phyloP scores from a whole-genome alignment of 352 stramenopile genomes.

The Phytopythium oedochilum region DNA sequence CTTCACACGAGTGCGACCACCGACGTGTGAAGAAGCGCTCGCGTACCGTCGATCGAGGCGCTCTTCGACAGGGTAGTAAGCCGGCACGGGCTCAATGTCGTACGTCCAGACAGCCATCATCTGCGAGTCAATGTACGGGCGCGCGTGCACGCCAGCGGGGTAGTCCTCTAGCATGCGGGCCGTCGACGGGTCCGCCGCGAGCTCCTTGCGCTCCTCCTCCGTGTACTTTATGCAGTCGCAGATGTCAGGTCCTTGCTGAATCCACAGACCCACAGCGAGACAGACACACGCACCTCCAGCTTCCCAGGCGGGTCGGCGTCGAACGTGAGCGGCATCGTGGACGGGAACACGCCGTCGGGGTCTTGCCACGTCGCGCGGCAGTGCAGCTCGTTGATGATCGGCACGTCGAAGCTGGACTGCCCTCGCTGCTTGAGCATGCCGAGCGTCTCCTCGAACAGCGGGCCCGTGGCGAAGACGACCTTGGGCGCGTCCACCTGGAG shows the following conservation, averaged over 20 bases:
- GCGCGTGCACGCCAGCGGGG: slow-evolving; percentile 58
- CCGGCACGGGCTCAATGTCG: slow-evolving; percentile 53
- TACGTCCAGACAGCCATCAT: slow-evolving; percentile 81
- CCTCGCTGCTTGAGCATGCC: slow-evolving; percentile 45
- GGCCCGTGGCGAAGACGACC: slow-evolving; percentile 67
- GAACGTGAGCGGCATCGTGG: slow-evolving; percentile 65
- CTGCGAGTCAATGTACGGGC: slow-evolving; percentile 51
- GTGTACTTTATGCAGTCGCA: too few relatives aligned
- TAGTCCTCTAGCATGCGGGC: slow-evolving; percentile 51
- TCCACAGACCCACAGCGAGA: too few relatives aligned
- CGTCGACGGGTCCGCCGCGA: slow-evolving; percentile 29
- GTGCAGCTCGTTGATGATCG: slow-evolving; percentile 75
- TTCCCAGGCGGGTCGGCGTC: slow-evolving; percentile 65
- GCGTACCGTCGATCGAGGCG: slow-evolving; percentile 49
- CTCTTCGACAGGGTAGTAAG: slow-evolving; percentile 63
- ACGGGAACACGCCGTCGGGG: slow-evolving; percentile 38
- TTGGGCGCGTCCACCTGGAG: slow-evolving; percentile 56
- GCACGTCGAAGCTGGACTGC: slow-evolving; percentile 47
- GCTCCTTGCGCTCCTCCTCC: slow-evolving; percentile 36
- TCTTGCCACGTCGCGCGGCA: slow-evolving; percentile 66
- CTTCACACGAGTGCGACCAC: too few relatives aligned
- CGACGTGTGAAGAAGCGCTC: too few relatives aligned
- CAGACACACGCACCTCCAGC: too few relatives aligned
- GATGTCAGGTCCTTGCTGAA: too few relatives aligned
- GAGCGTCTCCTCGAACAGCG: slow-evolving; percentile 63